A percentile compares a stretch with the other conserved stretches of the same genome.
Evolutionary conservation across 2,329 filamentous ascomycete genomes (phyloP).

Genomic region (Xylaria sp.): DNA sequence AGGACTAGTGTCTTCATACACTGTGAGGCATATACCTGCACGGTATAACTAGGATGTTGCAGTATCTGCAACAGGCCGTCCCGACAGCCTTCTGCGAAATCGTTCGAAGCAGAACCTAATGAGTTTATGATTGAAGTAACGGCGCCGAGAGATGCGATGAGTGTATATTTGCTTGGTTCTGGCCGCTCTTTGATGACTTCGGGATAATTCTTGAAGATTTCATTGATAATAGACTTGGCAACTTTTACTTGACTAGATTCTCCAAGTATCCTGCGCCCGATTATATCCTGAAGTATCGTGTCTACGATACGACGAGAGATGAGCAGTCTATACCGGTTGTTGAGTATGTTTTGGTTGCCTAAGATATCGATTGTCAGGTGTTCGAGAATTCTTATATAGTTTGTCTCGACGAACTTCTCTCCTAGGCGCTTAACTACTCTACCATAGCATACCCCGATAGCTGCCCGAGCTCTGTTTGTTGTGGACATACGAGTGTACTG

Average conservation of each 20-base stretch:
- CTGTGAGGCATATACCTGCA: slow-evolving; percentile 86
- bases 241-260: slow-evolving; percentile 88
- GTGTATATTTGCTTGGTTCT: slow-evolving; percentile 85
- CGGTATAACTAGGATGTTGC: slow-evolving; percentile 94
- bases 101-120: slow-evolving; percentile 80
- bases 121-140: slow-evolving; percentile 78
- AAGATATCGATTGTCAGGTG: slow-evolving; percentile 83
- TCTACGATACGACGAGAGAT: slow-evolving; percentile 85
- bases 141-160: slow-evolving; percentile 80
- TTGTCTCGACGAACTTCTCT: slow-evolving; percentile 79
- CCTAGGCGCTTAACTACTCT: slow-evolving; percentile 79
- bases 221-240: slow-evolving; percentile 81
- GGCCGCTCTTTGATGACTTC: slow-evolving; percentile 84
- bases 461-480: slow-evolving; percentile 79
- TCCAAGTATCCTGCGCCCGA: slow-evolving; percentile 81
- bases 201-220: slow-evolving; percentile 92
- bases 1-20: slow-evolving; percentile 87
- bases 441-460: slow-evolving; percentile 85
- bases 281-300: slow-evolving; percentile 80
- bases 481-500: slow-evolving; percentile 83
- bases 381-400: slow-evolving; percentile 81
- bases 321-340: slow-evolving; percentile 87
- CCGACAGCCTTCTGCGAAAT: slow-evolving; percentile 80
- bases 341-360: slow-evolving; percentile 73
- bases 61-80: slow-evolving; percentile 89